phyloP scores from a whole-genome alignment of 2,329 filamentous ascomycete species.

The Ceratocystiopsis minuta region DNA sequence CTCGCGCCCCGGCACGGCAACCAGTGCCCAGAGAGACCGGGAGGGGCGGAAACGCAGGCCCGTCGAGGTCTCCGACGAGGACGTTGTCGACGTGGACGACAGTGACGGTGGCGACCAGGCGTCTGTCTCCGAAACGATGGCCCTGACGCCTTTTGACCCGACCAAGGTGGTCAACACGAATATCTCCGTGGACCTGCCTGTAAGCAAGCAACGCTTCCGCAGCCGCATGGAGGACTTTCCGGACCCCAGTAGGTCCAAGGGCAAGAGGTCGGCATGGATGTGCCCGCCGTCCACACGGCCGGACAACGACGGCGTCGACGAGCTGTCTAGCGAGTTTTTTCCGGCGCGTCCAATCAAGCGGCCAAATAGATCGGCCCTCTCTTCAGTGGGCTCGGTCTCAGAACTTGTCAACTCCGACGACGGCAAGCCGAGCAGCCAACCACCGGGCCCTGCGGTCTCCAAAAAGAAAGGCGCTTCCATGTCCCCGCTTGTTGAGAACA shows the following conservation, averaged over 20 bases:
- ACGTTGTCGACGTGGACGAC: background rate
- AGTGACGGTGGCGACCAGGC: background rate
- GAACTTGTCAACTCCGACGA: too few relatives aligned
- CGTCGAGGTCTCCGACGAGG: background rate
- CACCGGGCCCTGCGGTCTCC: too few relatives aligned
- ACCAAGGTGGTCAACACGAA: background rate
- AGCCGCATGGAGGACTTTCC: constrained; percentile 1
- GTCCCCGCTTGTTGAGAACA: background rate
- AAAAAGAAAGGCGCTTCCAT: background rate
- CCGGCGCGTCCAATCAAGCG: background rate
- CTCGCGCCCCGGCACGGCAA: too few relatives aligned
- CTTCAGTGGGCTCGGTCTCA: background rate
- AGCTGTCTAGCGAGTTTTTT: constrained; percentile 5
- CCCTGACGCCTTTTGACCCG: background rate
- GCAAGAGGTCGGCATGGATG: background rate
- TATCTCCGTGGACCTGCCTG: background rate
- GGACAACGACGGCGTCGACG: constrained; percentile 4
- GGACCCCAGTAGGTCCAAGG: background rate
- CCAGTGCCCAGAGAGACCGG: too few relatives aligned
- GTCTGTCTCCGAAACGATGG: background rate
- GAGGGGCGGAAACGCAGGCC: background rate
- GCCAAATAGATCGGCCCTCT: background rate
- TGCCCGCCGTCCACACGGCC: too few relatives aligned
- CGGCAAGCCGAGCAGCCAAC: background rate
- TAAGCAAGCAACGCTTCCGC: constrained; percentile 1